phyloP scores from a whole-genome alignment of 306 rosid genomes.

The Lathyrus oleraceus region DNA sequence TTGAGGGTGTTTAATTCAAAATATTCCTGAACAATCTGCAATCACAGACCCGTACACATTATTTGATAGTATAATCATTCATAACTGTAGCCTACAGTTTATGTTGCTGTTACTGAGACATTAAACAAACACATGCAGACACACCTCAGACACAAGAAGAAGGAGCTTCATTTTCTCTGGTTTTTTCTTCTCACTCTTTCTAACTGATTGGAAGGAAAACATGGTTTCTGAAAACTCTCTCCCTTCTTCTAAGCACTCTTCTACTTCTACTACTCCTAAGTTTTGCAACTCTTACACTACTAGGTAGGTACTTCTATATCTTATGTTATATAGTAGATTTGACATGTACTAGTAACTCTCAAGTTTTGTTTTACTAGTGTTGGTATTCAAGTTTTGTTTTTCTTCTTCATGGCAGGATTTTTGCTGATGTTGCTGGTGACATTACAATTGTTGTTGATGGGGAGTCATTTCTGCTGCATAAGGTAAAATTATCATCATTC shows the following conservation, averaged over 20 bases:
- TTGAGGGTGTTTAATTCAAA: constrained; percentile 34
- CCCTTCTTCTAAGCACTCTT: constrained; percentile 57
- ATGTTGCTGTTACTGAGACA: constrained; percentile 43
- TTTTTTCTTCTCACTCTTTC: constrained; percentile 18
- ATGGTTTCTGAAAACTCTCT: constrained; percentile 70
- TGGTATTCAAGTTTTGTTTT: background rate
- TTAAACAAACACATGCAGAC: constrained; percentile 4
- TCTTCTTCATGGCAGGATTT: constrained; percentile 51
- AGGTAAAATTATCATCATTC: constrained; percentile 50
- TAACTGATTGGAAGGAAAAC: background rate
- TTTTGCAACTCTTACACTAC: constrained; percentile 79
- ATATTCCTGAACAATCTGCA: constrained; percentile 34
- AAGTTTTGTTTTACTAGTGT: constrained; percentile 17
- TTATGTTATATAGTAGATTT: background rate
- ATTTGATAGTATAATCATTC: constrained; percentile 31
- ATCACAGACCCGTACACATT: constrained; percentile 24
- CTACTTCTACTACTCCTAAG: constrained; percentile 59
- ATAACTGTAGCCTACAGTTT: constrained; percentile 9
- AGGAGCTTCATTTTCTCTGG: constrained; percentile 14
- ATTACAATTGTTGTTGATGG: constrained; percentile 75
- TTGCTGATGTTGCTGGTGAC: constrained; percentile 93
- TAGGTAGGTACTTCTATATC: constrained; percentile 48
- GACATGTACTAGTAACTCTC: too few species aligned
- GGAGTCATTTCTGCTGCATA: constrained; percentile 80
- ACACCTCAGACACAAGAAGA: constrained; percentile 24